Evolutionary conservation across 805 yeast genomes (phyloP).

Genomic region (Candida manassasensis): DNA sequence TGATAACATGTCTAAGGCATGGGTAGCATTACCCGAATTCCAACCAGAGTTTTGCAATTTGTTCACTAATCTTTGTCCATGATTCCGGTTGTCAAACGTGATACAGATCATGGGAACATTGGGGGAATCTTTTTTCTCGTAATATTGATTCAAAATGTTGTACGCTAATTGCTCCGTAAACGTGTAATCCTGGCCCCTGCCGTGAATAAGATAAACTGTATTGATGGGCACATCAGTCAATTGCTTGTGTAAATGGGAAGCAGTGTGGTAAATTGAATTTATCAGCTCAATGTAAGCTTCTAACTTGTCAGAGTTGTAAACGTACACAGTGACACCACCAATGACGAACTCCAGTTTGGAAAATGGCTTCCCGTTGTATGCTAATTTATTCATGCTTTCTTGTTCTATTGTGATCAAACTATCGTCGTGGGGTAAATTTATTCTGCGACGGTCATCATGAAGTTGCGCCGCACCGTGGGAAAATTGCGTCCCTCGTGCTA

Average conservation of each 20-base stretch:
- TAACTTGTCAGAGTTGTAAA: slow-evolving; percentile 37
- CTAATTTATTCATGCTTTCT: background rate
- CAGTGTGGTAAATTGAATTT: slow-evolving; percentile 9
- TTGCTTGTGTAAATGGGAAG: slow-evolving; percentile 7
- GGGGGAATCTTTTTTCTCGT: slow-evolving; percentile 14
- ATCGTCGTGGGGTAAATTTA: too few relatives aligned
- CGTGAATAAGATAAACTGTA: slow-evolving; percentile 45
- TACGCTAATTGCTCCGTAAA: slow-evolving; percentile 39
- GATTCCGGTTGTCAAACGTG: slow-evolving; percentile 52
- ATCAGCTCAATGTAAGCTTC: slow-evolving; percentile 18
- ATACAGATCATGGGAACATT: slow-evolving; percentile 40
- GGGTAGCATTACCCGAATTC: slow-evolving; percentile 45
- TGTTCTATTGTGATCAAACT: too few relatives aligned
- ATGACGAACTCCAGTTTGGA: slow-evolving; percentile 20
- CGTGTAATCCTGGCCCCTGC: slow-evolving; percentile 36
- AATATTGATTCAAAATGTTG: slow-evolving; percentile 25
- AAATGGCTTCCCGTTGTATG: slow-evolving; percentile 4
- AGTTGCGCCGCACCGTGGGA: too few relatives aligned
- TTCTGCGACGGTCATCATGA: too few relatives aligned
- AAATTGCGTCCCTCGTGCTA: too few relatives aligned
- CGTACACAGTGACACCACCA: slow-evolving; percentile 44
- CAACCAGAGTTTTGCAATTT: slow-evolving; percentile 37
- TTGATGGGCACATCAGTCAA: slow-evolving; percentile 26
- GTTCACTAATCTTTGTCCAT: slow-evolving; percentile 44
- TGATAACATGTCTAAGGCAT: slow-evolving; percentile 48